These are phyloP conservation scores for Cryptomeria japonica DNA, from an alignment of 75 land plant genomes.

Conservation along the genomic window DNA sequence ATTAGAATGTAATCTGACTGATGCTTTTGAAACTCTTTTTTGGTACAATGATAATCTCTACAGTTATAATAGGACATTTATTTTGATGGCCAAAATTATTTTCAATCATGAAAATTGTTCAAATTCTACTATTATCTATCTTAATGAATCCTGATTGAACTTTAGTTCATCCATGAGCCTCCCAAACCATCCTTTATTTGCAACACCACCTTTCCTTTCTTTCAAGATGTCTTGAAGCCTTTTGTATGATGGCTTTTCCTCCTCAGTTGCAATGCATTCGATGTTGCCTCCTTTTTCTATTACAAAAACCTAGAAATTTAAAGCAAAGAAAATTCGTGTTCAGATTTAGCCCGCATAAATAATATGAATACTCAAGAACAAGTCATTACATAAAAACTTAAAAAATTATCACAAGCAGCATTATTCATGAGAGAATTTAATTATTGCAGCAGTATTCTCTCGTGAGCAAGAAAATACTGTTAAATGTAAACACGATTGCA, in stretches of 20 bases:
- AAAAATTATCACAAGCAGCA: neutral
- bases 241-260: constrained; percentile 39
- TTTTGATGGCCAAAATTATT: neutral
- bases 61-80: neutral
- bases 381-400: neutral
- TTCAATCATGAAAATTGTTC: neutral
- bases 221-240: constrained; percentile 33
- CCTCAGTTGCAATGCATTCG: constrained; percentile 38
- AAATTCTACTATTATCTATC: neutral
- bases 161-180: constrained; percentile 42
- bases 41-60: neutral
- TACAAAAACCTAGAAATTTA: constrained; percentile 33
- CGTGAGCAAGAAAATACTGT: neutral
- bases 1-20: neutral
- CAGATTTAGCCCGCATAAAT: neutral
- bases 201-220: constrained; percentile 34
- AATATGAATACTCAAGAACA: neutral
- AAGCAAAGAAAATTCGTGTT: neutral
- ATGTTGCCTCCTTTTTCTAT: constrained; percentile 23
- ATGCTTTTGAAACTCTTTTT: neutral
- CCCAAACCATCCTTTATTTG: constrained; percentile 38
- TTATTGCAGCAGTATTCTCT: neutral
- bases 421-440: neutral
- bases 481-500: neutral
- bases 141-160: constrained; percentile 47